phyloP scores from a whole-genome alignment of 2,329 filamentous ascomycete genomes.

The Penicillium verrucosum region DNA sequence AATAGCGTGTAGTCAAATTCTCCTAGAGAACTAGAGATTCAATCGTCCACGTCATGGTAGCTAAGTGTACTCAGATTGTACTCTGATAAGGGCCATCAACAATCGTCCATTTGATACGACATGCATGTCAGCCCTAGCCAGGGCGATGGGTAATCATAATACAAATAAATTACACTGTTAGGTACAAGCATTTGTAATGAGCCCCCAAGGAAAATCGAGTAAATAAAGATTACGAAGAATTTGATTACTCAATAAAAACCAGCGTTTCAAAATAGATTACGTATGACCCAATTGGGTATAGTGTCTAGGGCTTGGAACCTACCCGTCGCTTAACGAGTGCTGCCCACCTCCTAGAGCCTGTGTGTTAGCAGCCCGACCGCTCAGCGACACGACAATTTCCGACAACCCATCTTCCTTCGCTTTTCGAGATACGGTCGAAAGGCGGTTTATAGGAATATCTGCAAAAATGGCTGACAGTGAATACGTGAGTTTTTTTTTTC shows the following conservation, averaged over 20 bases:
- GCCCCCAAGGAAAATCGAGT: neutral
- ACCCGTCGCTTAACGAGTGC: conserved; percentile 44
- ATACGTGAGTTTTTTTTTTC: conserved; percentile 64
- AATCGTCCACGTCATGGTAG: neutral
- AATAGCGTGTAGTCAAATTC: conserved; percentile 11
- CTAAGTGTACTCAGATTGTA: neutral
- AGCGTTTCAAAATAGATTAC: conserved; percentile 9
- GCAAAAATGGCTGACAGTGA: conserved; percentile 82
- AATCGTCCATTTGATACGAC: neutral
- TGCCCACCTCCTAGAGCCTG: conserved; percentile 35
- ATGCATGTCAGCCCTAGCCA: neutral
- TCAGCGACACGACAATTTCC: conserved; percentile 40
- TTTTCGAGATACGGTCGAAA: conserved; percentile 47
- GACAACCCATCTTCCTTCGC: conserved; percentile 41
- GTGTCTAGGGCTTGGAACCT: conserved; percentile 41
- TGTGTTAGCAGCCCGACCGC: conserved; percentile 30
- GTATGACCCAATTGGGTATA: conserved; percentile 24
- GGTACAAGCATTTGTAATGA: neutral
- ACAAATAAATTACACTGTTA: neutral
- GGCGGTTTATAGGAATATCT: conserved; percentile 45
- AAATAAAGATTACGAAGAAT: neutral
- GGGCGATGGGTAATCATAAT: neutral
- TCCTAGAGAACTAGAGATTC: neutral
- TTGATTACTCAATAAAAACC: neutral
- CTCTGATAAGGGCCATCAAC: neutral